Conservation (phyloP, 129 eudicot species). For the Sambucus nigra region DNA sequence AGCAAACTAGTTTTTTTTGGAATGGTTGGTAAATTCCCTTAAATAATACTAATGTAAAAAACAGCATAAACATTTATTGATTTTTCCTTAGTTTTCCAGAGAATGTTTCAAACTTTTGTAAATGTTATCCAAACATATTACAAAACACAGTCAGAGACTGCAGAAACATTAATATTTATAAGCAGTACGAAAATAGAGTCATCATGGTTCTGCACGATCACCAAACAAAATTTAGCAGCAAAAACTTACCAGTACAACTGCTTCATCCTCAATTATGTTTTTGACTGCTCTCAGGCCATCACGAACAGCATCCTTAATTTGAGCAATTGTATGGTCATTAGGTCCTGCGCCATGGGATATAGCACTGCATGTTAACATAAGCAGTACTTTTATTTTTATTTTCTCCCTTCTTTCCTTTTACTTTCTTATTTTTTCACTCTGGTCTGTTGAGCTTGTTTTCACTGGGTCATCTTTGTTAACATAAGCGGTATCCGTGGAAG, state of each 20-base stretch:
- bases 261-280: slow-evolving; percentile 81
- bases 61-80: too few species aligned
- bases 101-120: too few species aligned
- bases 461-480: too few species aligned
- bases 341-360: slow-evolving; percentile 44
- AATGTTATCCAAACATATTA: too few species aligned
- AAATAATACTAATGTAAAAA: too few species aligned
- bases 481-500: neutral
- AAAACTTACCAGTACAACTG: slow-evolving; percentile 72
- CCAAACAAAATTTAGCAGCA: neutral
- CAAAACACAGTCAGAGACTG: neutral
- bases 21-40: too few species aligned
- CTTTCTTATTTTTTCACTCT: too few species aligned
- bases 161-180: neutral
- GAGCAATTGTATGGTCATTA: slow-evolving; percentile 93
- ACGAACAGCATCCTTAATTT: slow-evolving; percentile 94
- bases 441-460: too few species aligned
- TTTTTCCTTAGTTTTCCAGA: too few species aligned
- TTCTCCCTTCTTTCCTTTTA: too few species aligned
- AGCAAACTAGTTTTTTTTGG: too few species aligned
- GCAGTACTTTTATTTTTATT: too few species aligned
- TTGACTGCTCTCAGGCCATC: slow-evolving; percentile 89
- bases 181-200: neutral
- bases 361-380: neutral
- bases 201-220: neutral